These are phyloP conservation scores for Pichia manshurica DNA, from an alignment of 805 yeast genomes.

Conservation along the genomic window DNA sequence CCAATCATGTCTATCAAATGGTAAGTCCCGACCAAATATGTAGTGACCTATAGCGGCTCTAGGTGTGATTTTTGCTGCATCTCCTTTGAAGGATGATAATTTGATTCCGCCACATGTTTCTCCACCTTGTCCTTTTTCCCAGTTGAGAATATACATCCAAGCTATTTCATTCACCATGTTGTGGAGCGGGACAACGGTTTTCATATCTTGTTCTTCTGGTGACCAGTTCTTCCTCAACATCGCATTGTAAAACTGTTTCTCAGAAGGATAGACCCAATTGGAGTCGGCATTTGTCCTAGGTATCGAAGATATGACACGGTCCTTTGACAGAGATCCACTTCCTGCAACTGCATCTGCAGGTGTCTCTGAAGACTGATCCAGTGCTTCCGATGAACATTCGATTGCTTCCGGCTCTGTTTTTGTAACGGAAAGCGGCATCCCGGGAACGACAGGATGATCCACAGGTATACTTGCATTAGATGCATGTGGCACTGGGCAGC, in stretches of 20 bases:
- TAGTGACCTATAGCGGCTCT: slow-evolving; percentile 66
- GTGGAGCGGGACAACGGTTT: slow-evolving; percentile 87
- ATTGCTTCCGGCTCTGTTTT: slow-evolving; percentile 30
- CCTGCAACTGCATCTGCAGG: slow-evolving; percentile 28
- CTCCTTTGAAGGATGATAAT: slow-evolving; percentile 83
- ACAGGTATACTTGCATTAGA: slow-evolving; percentile 16
- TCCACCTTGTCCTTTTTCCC: slow-evolving; percentile 66
- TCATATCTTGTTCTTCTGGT: slow-evolving; percentile 79
- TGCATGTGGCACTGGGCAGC: slow-evolving; percentile 12
- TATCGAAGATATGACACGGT: slow-evolving; percentile 72
- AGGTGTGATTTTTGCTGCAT: slow-evolving; percentile 79
- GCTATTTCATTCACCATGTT: slow-evolving; percentile 90
- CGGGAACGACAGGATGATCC: slow-evolving; percentile 20
- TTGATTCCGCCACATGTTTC: slow-evolving; percentile 79
- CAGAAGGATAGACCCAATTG: slow-evolving; percentile 95
- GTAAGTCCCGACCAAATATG: slow-evolving; percentile 61
- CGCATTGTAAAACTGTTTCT: slow-evolving; percentile 89
- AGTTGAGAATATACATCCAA: slow-evolving; percentile 74
- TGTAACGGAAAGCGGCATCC: slow-evolving; percentile 3
- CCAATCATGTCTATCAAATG: slow-evolving; percentile 98
- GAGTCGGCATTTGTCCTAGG: slow-evolving; percentile 65
- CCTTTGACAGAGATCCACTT: slow-evolving; percentile 51
- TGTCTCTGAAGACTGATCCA: slow-evolving; percentile 25
- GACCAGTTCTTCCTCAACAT: slow-evolving; percentile 88
- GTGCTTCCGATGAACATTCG: slow-evolving; percentile 44